These are phyloP conservation scores for Stephanodiscus minutulus DNA, from an alignment of 108 stramenopile genomes.

Conservation along the genomic window DNA sequence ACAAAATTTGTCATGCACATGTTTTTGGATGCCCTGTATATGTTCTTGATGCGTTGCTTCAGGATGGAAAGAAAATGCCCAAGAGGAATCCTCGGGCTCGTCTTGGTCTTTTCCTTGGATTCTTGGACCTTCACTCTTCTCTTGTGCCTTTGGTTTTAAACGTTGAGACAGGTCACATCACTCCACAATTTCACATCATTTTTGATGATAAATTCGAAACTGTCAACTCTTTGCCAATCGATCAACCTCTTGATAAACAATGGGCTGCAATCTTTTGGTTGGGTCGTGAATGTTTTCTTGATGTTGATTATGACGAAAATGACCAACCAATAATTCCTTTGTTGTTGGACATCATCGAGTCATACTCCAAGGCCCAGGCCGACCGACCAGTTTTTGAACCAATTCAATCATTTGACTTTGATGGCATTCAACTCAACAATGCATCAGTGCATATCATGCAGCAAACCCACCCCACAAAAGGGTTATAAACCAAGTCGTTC, in stretches of 20 bases:
- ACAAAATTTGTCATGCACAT: slow-evolving; percentile 20
- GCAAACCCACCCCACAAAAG: no score
- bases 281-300: not conserved
- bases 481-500: no score
- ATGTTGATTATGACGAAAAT: not conserved
- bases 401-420: no score
- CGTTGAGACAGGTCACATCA: slow-evolving; percentile 35
- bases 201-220: slow-evolving; percentile 59
- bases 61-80: slow-evolving; percentile 45
- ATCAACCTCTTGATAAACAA: not conserved
- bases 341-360: no score
- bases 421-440: no score
- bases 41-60: slow-evolving; percentile 46
- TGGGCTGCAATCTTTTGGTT: not conserved
- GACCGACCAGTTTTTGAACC: no score
- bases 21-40: slow-evolving; percentile 51
- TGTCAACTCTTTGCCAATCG: slow-evolving; percentile 8
- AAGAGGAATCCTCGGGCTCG: slow-evolving; percentile 52
- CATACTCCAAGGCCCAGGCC: no score
- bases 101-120: slow-evolving; percentile 46
- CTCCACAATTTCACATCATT: slow-evolving; percentile 61
- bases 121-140: slow-evolving; percentile 37
- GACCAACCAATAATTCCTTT: not conserved
- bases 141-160: slow-evolving; percentile 48
- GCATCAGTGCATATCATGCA: no score